Evolutionary conservation across 192 early-diverging fungal species (phyloP).

Genomic region (Gonapodya prolifera): DNA sequence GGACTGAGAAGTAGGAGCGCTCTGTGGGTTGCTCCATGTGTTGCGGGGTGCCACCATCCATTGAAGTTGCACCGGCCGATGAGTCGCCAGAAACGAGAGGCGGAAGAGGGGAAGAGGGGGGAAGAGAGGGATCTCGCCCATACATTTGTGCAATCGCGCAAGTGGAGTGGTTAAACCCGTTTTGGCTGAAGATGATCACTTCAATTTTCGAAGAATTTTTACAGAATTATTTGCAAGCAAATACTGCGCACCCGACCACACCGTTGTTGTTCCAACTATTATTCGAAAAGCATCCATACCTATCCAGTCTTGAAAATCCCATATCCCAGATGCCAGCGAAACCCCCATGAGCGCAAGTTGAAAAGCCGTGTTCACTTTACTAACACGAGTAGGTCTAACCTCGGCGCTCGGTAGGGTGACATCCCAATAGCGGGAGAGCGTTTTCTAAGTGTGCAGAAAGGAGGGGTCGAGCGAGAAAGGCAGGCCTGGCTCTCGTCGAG

Average conservation of each 20-base stretch:
- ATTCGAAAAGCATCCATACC: background rate
- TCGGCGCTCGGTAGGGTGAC: slow-evolving; percentile 81
- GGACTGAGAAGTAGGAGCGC: background rate
- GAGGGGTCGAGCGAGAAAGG: background rate
- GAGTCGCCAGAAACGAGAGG: no score
- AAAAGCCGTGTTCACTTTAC: slow-evolving; percentile 79
- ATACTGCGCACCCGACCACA: background rate
- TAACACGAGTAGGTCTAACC: slow-evolving; percentile 74
- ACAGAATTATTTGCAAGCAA: background rate
- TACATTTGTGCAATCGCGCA: no score
- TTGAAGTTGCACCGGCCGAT: no score
- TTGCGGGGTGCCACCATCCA: no score
- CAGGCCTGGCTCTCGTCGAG: slow-evolving; percentile 1
- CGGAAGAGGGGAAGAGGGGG: no score
- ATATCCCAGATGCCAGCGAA: slow-evolving; percentile 58
- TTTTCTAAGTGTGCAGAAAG: slow-evolving; percentile 44
- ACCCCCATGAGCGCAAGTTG: slow-evolving; percentile 71
- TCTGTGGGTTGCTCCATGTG: no score
- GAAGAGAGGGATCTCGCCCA: no score
- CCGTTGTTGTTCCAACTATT: background rate
- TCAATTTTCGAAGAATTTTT: background rate
- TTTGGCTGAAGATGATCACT: no score
- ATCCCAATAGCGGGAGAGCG: slow-evolving; percentile 71
- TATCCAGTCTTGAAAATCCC: slow-evolving; percentile 34
- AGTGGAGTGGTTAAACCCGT: no score